Evolutionary conservation across 805 yeast species (phyloP), one percentile per base, ranked within the genome.

Genomic region (Tetrapisispora namnaoensis): DNA sequence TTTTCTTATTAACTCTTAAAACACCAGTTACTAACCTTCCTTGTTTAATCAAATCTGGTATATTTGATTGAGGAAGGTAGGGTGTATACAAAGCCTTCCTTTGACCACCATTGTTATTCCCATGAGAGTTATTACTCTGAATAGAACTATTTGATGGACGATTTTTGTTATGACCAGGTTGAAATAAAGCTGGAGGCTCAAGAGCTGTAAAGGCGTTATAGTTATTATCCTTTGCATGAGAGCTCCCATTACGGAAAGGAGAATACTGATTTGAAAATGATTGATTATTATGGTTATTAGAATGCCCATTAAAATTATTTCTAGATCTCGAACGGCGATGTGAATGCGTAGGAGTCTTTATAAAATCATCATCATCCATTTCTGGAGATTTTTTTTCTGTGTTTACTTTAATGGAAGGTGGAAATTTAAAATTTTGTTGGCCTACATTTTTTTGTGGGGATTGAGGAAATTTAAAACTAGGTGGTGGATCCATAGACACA

Each of bases 11-110:
- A 42, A 93, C 99, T 54, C 99, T 77, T 59, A 93, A 72, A 28
- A 83, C 85, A 58, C 99, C 99, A 4, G 95, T 83, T 13, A 93
- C 98, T 47, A 93, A 73, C 54, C 89, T 79, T 17, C 98, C 98
- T 53, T 91, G 96, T 54, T 80, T 79, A 43, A 93, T 82, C 51
- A 93, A 73, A 22, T 83, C 95, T 1, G 98, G 97, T 44, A 93
- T 78, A 3, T 95, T 82, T 3, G 89, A 83, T 63, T 93, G 99
- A 5, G 98, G 96, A 46, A 93, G 75, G 62, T 93, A 93, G 4
- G 99, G 99, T 16, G 97, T 95, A 71, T 93, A 93, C 45, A 93
- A 74, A 0, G 96, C 86, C 57, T 85, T 86, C 56, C 93, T 74
- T 13, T 69, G 70, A 42, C 74, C 75, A 49, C 69, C 70, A 38